Evolutionary conservation across 2,329 filamentous ascomycete genomes (phyloP), one percentile per base, ranked within the genome.

Genomic region (Talaromyces islandicus): DNA sequence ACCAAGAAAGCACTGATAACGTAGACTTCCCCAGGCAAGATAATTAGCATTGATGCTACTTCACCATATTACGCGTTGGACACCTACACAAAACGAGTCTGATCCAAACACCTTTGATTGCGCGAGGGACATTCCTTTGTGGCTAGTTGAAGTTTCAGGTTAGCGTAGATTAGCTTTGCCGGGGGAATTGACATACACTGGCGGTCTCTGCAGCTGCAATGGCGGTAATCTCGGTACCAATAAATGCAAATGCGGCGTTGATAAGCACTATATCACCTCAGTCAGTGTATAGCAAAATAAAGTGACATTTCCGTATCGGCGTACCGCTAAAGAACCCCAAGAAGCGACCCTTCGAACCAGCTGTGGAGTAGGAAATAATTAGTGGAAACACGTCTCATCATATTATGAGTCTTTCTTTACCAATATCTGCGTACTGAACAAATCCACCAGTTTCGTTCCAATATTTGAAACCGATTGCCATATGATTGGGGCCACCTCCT

Each of bases 381-480:
- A 35, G 32, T 14, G 32, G 12, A 35, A 14, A 35, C 12, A 35
- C 12, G 4, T 14, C 12, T 4, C 14, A 35, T 10, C 11, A 14
- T 35, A 17, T 10, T 2, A 35, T 35, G 3, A 14, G 32, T 4
- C 32, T 35, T 14, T 21, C 1, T 9, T 51, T 51, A 59, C 57
- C 52, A 24, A 59, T 59, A 7, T 43, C 77, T 11, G 83, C 70
- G 58, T 81, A 83, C 10, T 74, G 70, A 53, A 83, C 81, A 54
- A 79, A 79, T 1, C 77, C 72, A 0, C 80, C 75, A 0, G 79
- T 78, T 54, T 78, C 63, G 29, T 79, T 72, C 80, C 80, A 83
- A 64, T 79, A 82, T 56, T 78, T 71, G 64, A 83, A 83, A 2
- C 80, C 80, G 0, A 84, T 73, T 19, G 79, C 73, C 61, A 83